Percentiles rank a stretch among this genome's conserved stretches.
Conservation (phyloP, 2,329 filamentous ascomycete species). For the Paracoccidioides lutzii region DNA sequence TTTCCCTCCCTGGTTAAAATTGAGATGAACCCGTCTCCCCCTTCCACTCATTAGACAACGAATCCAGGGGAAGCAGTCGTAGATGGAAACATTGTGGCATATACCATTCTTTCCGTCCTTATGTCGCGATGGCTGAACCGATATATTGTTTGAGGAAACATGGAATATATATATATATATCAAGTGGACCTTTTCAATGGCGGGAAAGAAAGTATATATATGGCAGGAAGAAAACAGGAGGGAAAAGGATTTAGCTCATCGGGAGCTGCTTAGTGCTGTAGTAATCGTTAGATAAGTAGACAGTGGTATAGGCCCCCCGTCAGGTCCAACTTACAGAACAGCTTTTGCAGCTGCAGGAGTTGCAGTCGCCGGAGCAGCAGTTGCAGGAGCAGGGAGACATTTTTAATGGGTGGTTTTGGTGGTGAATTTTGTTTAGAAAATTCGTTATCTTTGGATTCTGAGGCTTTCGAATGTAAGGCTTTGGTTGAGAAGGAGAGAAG, state of each 20-base stretch:
- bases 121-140: not conserved
- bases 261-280: conserved; percentile 10
- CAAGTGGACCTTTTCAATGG: not conserved
- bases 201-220: not conserved
- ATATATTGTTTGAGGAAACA: not conserved
- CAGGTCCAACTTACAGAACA: conserved; percentile 23
- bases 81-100: not conserved
- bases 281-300: not conserved
- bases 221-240: not conserved
- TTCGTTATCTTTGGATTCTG: conserved; percentile 1
- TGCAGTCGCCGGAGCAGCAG: conserved; percentile 30
- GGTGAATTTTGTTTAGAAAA: conserved; percentile 9
- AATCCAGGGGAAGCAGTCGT: not conserved
- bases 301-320: not conserved
- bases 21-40: not conserved
- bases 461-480: not conserved
- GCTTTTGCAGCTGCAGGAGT: conserved; percentile 26
- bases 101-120: not conserved
- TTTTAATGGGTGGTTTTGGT: conserved; percentile 15
- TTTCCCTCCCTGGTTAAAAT: not conserved
- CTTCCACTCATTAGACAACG: not conserved
- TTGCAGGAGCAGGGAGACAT: conserved; percentile 32
- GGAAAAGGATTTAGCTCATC: conserved; percentile 1
- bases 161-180: not conserved
- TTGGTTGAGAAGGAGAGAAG: not conserved